Evolutionary conservation across 2,329 filamentous ascomycete species (phyloP).

Genomic region (Chalaropsis thielavioides): DNA sequence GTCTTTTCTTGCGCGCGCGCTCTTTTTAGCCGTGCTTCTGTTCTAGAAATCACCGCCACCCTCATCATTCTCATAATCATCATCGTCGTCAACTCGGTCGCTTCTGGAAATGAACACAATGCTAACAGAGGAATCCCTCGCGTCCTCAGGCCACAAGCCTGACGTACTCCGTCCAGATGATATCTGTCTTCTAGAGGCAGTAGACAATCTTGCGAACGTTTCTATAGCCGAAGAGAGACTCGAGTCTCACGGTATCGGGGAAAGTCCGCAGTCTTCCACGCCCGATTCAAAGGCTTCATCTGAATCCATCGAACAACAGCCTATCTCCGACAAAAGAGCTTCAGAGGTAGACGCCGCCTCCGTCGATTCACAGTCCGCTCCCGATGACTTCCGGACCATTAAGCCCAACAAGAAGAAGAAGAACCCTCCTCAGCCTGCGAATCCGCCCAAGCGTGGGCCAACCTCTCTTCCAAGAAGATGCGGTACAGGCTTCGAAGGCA

Average conservation of each 20-base stretch:
- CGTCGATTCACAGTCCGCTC: too few species aligned
- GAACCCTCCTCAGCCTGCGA: neutral
- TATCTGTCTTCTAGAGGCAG: neutral
- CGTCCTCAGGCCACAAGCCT: too few species aligned
- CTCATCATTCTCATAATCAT: too few species aligned
- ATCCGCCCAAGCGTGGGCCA: conserved; percentile 6
- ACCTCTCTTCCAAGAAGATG: conserved; percentile 25
- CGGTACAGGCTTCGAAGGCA: conserved; percentile 57
- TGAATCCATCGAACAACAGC: neutral
- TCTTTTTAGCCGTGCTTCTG: neutral
- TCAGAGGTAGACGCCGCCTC: neutral
- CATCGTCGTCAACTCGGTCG: neutral
- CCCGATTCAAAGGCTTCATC: neutral
- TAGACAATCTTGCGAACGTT: neutral
- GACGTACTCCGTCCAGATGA: too few species aligned
- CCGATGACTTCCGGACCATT: neutral
- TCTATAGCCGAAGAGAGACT: neutral
- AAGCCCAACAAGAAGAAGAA: neutral
- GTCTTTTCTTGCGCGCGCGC: neutral
- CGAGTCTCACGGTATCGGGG: neutral
- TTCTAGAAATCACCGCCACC: neutral
- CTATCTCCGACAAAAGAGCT: neutral
- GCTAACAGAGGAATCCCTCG: neutral
- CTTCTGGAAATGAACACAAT: neutral
- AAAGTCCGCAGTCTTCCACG: neutral